phyloP scores from a whole-genome alignment of 129 eudicot species.

The Rutidosis leptorrhynchoides region DNA sequence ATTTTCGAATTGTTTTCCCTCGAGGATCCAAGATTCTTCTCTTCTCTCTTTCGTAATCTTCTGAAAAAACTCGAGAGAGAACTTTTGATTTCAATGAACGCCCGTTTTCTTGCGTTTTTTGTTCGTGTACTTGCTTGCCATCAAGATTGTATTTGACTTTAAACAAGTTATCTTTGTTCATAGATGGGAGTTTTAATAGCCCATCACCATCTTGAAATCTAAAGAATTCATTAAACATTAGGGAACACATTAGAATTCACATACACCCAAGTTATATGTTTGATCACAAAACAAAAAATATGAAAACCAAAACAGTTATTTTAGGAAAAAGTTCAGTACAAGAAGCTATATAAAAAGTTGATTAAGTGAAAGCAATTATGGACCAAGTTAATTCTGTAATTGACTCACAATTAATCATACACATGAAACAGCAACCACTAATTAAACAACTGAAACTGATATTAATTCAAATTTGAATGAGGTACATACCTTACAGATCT shows the following conservation, averaged over 20 bases:
- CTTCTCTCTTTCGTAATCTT: slow-evolving; percentile 83
- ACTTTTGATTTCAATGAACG: slow-evolving; percentile 71
- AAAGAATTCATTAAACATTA: slow-evolving; percentile 18
- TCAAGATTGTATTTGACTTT: slow-evolving; percentile 63
- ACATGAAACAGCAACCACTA: slow-evolving; percentile 14
- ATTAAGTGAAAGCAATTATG: slow-evolving; percentile 23
- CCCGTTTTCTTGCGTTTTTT: slow-evolving; percentile 25
- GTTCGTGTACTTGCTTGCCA: slow-evolving; percentile 46
- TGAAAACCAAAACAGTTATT: background rate
- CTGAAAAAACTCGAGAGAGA: slow-evolving; percentile 91
- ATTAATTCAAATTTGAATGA: background rate
- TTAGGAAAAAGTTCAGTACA: slow-evolving; percentile 11
- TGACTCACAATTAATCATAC: slow-evolving; percentile 16
- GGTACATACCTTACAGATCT: slow-evolving; percentile 75
- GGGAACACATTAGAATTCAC: slow-evolving; percentile 3
- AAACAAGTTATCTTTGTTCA: slow-evolving; percentile 40
- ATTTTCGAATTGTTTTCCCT: slow-evolving; percentile 57
- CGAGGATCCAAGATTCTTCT: slow-evolving; percentile 87
- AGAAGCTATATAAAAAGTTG: slow-evolving; percentile 11
- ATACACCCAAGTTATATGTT: slow-evolving; percentile 11
- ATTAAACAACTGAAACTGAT: slow-evolving; percentile 17
- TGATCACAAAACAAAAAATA: background rate
- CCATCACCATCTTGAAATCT: slow-evolving; percentile 67
- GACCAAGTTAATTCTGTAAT: slow-evolving; percentile 10
- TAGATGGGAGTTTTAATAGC: slow-evolving; percentile 33